Evolutionary conservation across 2,329 filamentous ascomycete species (phyloP).

Genomic region (Aspergillus fischeri): DNA sequence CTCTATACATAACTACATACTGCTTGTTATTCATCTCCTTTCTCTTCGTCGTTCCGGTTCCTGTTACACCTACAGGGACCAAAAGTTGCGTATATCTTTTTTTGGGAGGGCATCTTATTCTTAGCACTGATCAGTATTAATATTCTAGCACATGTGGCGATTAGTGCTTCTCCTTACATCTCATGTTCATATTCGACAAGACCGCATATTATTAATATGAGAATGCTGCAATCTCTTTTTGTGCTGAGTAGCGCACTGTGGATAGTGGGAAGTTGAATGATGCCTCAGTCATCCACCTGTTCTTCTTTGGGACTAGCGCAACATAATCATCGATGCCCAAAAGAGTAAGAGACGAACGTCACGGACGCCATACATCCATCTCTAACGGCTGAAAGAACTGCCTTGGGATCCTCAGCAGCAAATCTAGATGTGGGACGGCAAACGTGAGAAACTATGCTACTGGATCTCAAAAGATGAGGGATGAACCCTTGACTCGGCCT

Average conservation of each 20-base stretch:
- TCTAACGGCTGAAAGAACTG: not conserved
- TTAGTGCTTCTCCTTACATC: not conserved
- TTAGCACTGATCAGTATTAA: not conserved
- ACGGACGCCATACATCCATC: not conserved
- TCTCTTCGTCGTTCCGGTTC: not conserved
- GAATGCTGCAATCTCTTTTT: not conserved
- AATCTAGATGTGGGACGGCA: not conserved
- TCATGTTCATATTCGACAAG: not conserved
- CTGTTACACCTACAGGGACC: not conserved
- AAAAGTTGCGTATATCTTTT: not conserved
- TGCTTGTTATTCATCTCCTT: not conserved
- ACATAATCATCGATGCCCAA: not conserved
- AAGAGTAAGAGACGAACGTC: not conserved
- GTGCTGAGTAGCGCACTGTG: not conserved
- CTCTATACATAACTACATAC: slow-evolving; percentile 6
- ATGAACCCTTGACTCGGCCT: not conserved
- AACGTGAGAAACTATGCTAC: not conserved
- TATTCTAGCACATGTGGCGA: not conserved
- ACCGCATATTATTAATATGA: not conserved
- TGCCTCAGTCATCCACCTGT: not conserved
- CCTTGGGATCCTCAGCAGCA: not conserved
- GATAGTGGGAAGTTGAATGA: not conserved
- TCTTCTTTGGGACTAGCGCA: not conserved
- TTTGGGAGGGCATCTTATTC: not conserved
- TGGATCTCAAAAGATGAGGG: not conserved